These are phyloP conservation scores for Kwoniella mangroviensis DNA, from an alignment of 768 basidiomycete genomes.

Conservation along the genomic window DNA sequence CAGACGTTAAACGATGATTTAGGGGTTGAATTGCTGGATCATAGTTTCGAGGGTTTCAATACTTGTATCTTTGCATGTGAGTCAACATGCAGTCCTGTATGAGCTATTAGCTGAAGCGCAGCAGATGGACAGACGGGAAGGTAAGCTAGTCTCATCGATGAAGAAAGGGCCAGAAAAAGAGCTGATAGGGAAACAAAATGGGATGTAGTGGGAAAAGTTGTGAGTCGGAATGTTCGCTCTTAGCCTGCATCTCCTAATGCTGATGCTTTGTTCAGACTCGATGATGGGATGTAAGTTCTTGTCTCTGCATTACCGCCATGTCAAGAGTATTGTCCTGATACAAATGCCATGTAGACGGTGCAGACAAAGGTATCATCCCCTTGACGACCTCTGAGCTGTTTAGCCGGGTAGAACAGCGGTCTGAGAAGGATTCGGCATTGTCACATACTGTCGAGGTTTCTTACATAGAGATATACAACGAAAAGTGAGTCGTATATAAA, in stretches of 20 bases:
- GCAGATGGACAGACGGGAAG: conserved; percentile 56
- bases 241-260: background rate
- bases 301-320: conserved; percentile 21
- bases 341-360: conserved; percentile 67
- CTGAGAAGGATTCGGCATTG: conserved; percentile 68
- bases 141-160: conserved; percentile 19
- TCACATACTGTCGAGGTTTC: conserved; percentile 95
- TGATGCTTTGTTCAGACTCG: conserved; percentile 52
- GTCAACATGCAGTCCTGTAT: conserved; percentile 57
- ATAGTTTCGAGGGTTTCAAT: conserved; percentile 95
- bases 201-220: conserved; percentile 50
- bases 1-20: conserved; percentile 93
- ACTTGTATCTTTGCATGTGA: conserved; percentile 98
- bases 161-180: background rate
- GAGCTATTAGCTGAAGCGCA: conserved; percentile 20
- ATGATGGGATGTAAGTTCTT: conserved; percentile 60
- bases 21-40: conserved; percentile 90
- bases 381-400: conserved; percentile 93
- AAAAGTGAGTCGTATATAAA: conserved; percentile 37
- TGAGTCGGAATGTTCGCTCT: conserved; percentile 19
- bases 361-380: conserved; percentile 97
- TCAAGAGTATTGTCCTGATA: background rate
- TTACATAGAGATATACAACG: conserved; percentile 74
- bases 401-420: conserved; percentile 73
- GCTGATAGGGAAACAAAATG: conserved; percentile 27